A percentile compares a stretch with the other conserved stretches of the same genome.
phyloP scores from a whole-genome alignment of 176 grass and related monocot genomes.

The Aegilops umbellulata region DNA sequence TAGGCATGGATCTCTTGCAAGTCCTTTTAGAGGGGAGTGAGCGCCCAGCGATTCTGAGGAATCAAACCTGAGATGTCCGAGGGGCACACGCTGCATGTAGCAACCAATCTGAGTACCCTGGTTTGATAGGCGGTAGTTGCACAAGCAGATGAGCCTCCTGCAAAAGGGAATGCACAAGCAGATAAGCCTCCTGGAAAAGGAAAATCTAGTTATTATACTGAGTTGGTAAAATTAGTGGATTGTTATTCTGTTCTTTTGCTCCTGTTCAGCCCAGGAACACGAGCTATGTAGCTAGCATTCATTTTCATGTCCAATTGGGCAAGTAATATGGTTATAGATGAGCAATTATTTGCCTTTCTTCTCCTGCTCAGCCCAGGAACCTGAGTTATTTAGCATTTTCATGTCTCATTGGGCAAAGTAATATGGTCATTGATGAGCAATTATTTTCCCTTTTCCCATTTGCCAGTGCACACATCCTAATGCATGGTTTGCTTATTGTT shows the following conservation, averaged over 20 bases:
- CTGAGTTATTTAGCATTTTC: not conserved
- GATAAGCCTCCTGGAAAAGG: not conserved
- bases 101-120: not conserved
- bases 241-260: not conserved
- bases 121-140: not conserved
- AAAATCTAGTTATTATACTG: not conserved
- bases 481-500: conserved; percentile 7
- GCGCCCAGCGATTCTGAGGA: not conserved
- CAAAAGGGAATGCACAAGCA: not conserved
- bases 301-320: not conserved
- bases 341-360: not conserved
- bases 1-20: not conserved
- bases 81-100: not conserved
- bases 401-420: not conserved
- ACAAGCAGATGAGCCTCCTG: not conserved
- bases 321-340: conserved; percentile 5
- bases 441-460: not conserved
- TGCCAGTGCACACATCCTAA: conserved; percentile 4
- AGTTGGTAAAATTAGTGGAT: not conserved
- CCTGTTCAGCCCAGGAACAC: not conserved
- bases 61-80: not conserved
- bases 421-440: not conserved
- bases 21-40: not conserved
- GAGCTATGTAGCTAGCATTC: not conserved
- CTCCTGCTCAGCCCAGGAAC: not conserved